These are phyloP conservation scores for Scedosporium boydii DNA, from an alignment of 2,329 filamentous ascomycete genomes.

Conservation along the genomic window DNA sequence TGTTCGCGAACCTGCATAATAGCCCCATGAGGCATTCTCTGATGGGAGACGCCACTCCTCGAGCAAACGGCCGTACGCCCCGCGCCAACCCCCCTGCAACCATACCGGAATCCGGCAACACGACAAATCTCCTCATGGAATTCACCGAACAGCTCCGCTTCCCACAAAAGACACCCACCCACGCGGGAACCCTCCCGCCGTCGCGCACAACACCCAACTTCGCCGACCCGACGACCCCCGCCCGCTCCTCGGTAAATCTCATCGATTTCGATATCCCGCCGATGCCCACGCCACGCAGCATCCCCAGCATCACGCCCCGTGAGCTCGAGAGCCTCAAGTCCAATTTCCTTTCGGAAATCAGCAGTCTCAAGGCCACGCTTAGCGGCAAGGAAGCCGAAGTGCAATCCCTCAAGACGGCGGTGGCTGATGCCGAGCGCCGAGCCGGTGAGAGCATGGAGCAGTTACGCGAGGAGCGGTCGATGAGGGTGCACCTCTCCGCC, in stretches of 20 bases:
- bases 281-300: constrained; percentile 80
- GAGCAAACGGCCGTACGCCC: constrained; percentile 24
- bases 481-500: constrained; percentile 61
- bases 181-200: constrained; percentile 20
- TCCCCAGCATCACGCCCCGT: constrained; percentile 82
- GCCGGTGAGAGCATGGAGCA: constrained; percentile 80
- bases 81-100: constrained; percentile 21
- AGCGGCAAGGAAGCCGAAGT: constrained; percentile 92
- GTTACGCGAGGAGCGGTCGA: constrained; percentile 64
- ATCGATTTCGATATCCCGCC: constrained; percentile 80
- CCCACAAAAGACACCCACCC: constrained; percentile 39
- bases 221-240: constrained; percentile 32
- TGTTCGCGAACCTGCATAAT: constrained; percentile 65
- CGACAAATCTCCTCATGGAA: constrained; percentile 73
- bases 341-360: constrained; percentile 82
- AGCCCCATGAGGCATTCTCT: constrained; percentile 46
- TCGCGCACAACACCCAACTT: constrained; percentile 21
- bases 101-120: constrained; percentile 41
- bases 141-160: constrained; percentile 66
- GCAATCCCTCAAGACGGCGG: constrained; percentile 73
- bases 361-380: constrained; percentile 82
- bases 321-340: constrained; percentile 93
- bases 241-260: constrained; percentile 54
- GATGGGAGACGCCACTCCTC: constrained; percentile 28
- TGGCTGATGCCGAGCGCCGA: constrained; percentile 83